Base-by-base conservation (phyloP, 345 rosid species). In the Noccaea bulbosa region DNA sequence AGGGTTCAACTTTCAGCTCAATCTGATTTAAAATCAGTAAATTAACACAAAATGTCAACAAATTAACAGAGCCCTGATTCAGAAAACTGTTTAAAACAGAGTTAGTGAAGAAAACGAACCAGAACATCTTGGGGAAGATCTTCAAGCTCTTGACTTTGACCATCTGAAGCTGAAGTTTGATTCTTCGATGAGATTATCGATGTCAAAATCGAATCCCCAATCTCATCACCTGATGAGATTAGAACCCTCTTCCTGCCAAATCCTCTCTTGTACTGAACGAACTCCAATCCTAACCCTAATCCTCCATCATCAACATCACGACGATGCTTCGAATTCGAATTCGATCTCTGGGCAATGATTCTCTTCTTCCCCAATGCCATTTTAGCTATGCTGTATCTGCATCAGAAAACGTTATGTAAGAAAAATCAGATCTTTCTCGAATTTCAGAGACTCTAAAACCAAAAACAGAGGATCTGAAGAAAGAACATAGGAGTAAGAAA, bases 181-280 rank as follows among this genome's bases (percentile, higher is more conserved):
- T 83, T 88, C 88, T 85, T 90, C 70, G 79, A 60, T 2, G 87
- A 84, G 50, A 79, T 45, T 14, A 2, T 37, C 40, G 63, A 72
- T 35, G 2, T 3, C 5, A 72, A 63, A 53, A 33, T 17, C 2
- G 80, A 74, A 50, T 76, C 84, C 0, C 27, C 73, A 20, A 44
- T 83, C 24, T 41, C 54, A 38, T 43, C 71, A 45, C 60, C 73
- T 0, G 89, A 68, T 1, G 88, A 72, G 2, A 84, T 70, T 6
- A 72, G 67, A 70, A 88, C 50, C 86, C 97, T 84, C 68, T 93
- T 93, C 78, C 96, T 87, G 39, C 93, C 88, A 10, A 88, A 78
- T 8, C 90, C 87, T n/a, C 84, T 76, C 43, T 82, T 75, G 69
- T 72, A 80, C 52, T 65, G 83, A 52, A 82, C 86, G 8, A 77